Evolutionary conservation across 768 basidiomycete species (phyloP).

Genomic region (Mycena pura): DNA sequence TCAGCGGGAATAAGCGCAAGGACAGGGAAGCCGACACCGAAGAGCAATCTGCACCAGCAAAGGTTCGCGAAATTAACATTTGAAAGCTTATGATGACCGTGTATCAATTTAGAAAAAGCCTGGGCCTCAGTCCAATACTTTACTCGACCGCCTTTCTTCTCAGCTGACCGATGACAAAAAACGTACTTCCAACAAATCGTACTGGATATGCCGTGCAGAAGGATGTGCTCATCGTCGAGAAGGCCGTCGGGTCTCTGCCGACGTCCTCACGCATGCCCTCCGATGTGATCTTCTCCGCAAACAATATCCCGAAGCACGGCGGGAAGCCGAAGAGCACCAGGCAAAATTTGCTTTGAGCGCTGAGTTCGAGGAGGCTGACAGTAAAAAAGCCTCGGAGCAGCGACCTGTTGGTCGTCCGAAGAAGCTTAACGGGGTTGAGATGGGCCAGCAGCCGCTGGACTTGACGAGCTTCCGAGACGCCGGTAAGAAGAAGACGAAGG

Average conservation of each 20-base stretch:
- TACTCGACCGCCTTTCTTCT: neutral
- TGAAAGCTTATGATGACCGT: neutral
- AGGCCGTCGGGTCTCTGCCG: neutral
- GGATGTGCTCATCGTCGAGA: neutral
- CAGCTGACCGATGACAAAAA: neutral
- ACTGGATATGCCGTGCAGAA: neutral
- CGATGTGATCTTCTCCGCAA: neutral
- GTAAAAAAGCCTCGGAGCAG: neutral
- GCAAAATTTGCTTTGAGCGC: neutral
- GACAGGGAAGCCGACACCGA: neutral
- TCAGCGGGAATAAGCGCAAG: neutral
- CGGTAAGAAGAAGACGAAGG: neutral
- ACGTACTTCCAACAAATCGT: neutral
- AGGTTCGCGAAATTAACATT: too few relatives aligned
- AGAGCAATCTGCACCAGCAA: neutral
- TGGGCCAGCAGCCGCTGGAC: neutral
- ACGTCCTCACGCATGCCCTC: conserved; percentile 4
- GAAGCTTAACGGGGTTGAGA: neutral
- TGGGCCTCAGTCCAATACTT: neutral
- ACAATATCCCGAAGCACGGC: neutral
- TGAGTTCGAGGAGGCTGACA: neutral
- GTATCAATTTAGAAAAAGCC: neutral
- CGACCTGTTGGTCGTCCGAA: conserved; percentile 1
- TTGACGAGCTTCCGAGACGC: neutral
- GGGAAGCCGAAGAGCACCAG: neutral